Evolutionary conservation across 2,329 filamentous ascomycete genomes (phyloP).

Genomic region (Hymenoscyphus linearis): DNA sequence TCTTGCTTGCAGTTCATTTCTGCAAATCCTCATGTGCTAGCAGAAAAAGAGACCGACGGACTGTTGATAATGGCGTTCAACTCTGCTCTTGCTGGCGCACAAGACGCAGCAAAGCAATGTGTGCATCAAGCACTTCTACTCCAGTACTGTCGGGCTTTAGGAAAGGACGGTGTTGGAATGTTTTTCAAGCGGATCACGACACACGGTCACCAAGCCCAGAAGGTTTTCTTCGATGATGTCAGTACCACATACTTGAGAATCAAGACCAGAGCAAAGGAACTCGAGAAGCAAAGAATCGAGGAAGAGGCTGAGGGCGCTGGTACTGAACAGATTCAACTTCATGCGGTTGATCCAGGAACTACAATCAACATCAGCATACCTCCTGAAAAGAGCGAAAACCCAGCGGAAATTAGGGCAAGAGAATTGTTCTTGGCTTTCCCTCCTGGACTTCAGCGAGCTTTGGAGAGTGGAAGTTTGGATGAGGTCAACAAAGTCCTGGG

Average conservation of each 20-base stretch:
- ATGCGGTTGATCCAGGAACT: slow-evolving; percentile 89
- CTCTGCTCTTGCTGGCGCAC: slow-evolving; percentile 68
- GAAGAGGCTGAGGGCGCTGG: slow-evolving; percentile 53
- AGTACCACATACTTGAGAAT: slow-evolving; percentile 82
- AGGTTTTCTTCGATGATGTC: slow-evolving; percentile 89
- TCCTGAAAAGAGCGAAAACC: slow-evolving; percentile 59
- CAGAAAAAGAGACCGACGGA: slow-evolving; percentile 84
- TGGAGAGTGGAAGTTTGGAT: slow-evolving; percentile 86
- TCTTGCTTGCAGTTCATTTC: slow-evolving; percentile 71
- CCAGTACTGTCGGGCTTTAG: slow-evolving; percentile 90
- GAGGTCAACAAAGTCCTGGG: slow-evolving; percentile 83
- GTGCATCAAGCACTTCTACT: slow-evolving; percentile 90
- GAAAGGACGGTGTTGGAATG: slow-evolving; percentile 77
- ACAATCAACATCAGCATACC: slow-evolving; percentile 86
- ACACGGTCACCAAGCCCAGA: slow-evolving; percentile 80
- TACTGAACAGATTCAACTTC: slow-evolving; percentile 94
- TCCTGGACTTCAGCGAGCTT: slow-evolving; percentile 71
- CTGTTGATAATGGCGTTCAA: slow-evolving; percentile 90
- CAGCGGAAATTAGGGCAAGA: slow-evolving; percentile 57
- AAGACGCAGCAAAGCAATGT: slow-evolving; percentile 75
- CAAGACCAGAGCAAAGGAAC: slow-evolving; percentile 56
- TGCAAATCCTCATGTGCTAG: slow-evolving; percentile 71
- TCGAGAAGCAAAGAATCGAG: slow-evolving; percentile 42
- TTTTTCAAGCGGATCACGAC: slow-evolving; percentile 98
- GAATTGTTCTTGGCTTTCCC: slow-evolving; percentile 80